Evolutionary conservation across 2,329 filamentous ascomycete genomes (phyloP).

Genomic region (Leptographium galeiforme): DNA sequence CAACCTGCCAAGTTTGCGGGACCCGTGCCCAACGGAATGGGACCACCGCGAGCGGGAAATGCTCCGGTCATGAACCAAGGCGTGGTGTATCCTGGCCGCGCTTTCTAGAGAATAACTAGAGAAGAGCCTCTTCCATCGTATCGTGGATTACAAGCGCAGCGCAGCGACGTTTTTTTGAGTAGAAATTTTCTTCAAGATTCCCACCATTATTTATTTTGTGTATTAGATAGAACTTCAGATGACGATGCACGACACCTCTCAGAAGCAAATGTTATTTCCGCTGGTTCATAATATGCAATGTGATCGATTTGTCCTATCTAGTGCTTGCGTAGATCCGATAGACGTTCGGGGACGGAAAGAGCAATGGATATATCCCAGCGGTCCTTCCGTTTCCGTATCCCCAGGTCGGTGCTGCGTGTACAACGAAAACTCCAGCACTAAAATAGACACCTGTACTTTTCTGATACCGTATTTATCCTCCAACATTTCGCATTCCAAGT

Average conservation of each 20-base stretch:
- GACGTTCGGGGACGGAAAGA: no score
- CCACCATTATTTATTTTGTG: background rate
- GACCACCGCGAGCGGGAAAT: slow-evolving; percentile 3
- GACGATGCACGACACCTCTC: background rate
- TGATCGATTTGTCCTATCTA: no score
- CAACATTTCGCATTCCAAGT: no score
- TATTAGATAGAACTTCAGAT: background rate
- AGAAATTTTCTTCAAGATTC: background rate
- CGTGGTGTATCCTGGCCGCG: slow-evolving; percentile 18
- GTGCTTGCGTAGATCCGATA: no score
- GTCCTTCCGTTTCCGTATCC: no score
- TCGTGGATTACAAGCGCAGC: background rate
- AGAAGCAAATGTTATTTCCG: background rate
- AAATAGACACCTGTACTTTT: no score
- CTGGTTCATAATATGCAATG: background rate
- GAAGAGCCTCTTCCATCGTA: background rate
- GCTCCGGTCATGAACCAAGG: slow-evolving; percentile 13
- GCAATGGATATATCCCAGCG: no score
- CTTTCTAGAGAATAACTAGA: slow-evolving; percentile 14
- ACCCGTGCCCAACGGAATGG: slow-evolving; percentile 15
- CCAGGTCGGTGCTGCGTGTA: no score
- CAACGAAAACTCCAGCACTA: no score
- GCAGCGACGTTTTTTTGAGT: background rate
- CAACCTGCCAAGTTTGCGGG: background rate
- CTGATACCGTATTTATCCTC: no score